These are phyloP conservation scores for Crithidia brevicula DNA, from an alignment of 208 protist genomes.

Conservation along the genomic window DNA sequence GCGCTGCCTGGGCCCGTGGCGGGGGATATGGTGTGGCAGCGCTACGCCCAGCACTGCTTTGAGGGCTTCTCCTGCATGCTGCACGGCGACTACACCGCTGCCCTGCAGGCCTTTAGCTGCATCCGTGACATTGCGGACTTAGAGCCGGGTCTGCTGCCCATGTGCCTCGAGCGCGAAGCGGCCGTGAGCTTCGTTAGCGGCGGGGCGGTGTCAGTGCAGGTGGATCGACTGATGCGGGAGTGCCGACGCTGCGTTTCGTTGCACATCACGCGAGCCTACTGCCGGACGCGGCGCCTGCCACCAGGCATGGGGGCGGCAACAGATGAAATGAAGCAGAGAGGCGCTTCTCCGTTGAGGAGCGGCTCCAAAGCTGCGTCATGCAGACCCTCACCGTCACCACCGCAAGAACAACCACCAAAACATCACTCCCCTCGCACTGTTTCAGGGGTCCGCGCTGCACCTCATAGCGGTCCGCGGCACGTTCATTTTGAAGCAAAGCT, in stretches of 20 bases:
- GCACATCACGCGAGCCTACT: neutral
- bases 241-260: conserved; percentile 2
- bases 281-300: neutral
- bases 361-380: neutral
- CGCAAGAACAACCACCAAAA: too few species aligned
- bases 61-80: conserved; percentile 49
- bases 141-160: conserved; percentile 19
- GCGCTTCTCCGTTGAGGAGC: neutral
- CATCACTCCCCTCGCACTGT: too few species aligned
- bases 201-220: conserved; percentile 14
- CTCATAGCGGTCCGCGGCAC: neutral
- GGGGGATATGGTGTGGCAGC: conserved; percentile 26
- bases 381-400: too few species aligned
- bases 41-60: conserved; percentile 24
- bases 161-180: conserved; percentile 14
- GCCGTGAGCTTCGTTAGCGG: conserved; percentile 6
- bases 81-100: conserved; percentile 38
- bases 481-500: neutral
- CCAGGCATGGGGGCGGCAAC: conserved; percentile 5
- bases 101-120: conserved; percentile 32
- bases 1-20: conserved; percentile 21
- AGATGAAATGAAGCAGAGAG: too few species aligned
- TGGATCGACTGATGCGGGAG: conserved; percentile 21
- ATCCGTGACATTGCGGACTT: conserved; percentile 22
- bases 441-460: too few species aligned